Base-by-base conservation (phyloP, 495 filamentous ascomycete species). In the Aspergillus hancockii region DNA sequence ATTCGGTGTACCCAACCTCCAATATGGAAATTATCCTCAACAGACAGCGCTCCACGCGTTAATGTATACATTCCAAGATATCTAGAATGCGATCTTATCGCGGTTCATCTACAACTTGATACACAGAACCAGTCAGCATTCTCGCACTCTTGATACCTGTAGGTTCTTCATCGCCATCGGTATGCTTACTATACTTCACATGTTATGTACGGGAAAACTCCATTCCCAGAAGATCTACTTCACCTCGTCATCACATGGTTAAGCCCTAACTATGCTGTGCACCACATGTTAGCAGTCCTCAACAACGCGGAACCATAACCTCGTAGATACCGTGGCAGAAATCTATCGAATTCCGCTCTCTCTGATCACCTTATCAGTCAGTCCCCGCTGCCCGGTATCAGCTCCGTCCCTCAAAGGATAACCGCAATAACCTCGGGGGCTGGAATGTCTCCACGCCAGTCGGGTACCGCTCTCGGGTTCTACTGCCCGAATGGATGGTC, bases 381-480 rank as follows among this genome's bases (percentile, higher is more conserved):
- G 34, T 12, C 34, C 50, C 30, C 10, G 9, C 13, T 13, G 30
- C 49, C 49, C 28, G 28, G 28, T 32, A n/a, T 4, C 19, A 31
- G 13, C 23, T 9, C 49, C 49, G 49, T 28, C 25, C 49, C 10
- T n/a, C 13, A 14, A 32, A 52, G 16, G 34, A 52, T 21, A 18
- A 34, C 19, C 14, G 19, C 16, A 40, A 16, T 53, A 53, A 53
- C 51, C 51, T 53, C 51, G 51, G 51, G 25, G 58, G 41, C 8
- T 40, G 36, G 16, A 18, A 5, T 1, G 41, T n/a, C n/a, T 45
- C 41, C 46, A 25, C 23, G 32, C 32, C 28, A 13, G 36, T 57
- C 63, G 63, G 63, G 52, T 63, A 63, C 32, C 54, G 49, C 36
- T 22, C 36, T 47, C 61, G 61, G 61, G 52, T 59, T 60, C 36